phyloP scores from a whole-genome alignment of 768 basidiomycete genomes.

The Hericium coralloides region DNA sequence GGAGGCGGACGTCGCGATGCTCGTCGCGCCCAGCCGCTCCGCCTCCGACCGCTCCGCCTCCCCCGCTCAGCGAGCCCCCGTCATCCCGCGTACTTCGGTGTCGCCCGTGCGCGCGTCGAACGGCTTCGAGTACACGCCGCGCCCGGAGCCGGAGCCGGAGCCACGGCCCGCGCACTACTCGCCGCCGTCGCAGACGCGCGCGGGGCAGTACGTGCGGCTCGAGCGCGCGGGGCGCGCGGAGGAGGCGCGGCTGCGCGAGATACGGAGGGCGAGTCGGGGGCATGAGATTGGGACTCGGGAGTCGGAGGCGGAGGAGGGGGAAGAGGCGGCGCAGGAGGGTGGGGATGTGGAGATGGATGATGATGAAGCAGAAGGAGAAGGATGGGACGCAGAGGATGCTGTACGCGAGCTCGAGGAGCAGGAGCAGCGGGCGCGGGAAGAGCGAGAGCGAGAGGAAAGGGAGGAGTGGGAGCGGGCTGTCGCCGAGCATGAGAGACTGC shows the following conservation, averaged over 20 bases:
- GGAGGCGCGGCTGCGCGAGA: constrained; percentile 8
- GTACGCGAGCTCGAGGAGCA: not conserved
- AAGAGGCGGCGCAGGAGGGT: not conserved
- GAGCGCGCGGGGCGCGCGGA: constrained; percentile 5
- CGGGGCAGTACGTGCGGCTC: constrained; percentile 10
- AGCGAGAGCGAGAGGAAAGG: not conserved
- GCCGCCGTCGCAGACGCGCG: constrained; percentile 18
- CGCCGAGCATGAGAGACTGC: not conserved
- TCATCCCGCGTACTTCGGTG: not conserved
- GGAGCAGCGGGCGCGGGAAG: not conserved
- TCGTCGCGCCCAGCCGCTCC: constrained; percentile 1
- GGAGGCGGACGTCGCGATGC: not conserved
- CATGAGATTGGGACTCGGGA: not conserved
- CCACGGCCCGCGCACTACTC: constrained; percentile 9
- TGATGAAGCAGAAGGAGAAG: not conserved
- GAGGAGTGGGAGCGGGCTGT: too few relatives aligned
- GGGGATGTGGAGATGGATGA: not conserved
- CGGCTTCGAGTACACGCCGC: constrained; percentile 3
- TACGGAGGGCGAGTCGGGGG: not conserved
- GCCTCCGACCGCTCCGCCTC: not conserved
- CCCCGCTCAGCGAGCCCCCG: not conserved
- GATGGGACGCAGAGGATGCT: not conserved
- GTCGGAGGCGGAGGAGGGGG: not conserved
- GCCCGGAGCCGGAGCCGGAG: not conserved
- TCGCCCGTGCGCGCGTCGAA: not conserved